These are phyloP conservation scores for Ogataea hybrid DNA, from an alignment of 1,139 yeast genomes.

Conservation along the genomic window DNA sequence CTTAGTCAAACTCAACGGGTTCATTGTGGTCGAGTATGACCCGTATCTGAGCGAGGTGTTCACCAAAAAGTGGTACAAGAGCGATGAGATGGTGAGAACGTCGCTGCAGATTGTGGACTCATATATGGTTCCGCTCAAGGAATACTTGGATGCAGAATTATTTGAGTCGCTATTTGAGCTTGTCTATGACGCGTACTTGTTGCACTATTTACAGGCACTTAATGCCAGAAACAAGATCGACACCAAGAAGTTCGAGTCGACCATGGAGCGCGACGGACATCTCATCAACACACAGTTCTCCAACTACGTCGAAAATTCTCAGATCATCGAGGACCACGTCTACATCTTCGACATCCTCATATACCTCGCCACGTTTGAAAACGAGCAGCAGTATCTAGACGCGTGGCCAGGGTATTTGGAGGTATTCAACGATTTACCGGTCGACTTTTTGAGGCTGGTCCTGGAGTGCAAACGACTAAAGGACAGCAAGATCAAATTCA, in stretches of 20 bases:
- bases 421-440: slow-evolving; percentile 65
- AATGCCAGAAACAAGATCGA: slow-evolving; percentile 45
- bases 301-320: slow-evolving; percentile 17
- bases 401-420: slow-evolving; percentile 57
- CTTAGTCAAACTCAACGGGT: slow-evolving; percentile 24
- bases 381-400: slow-evolving; percentile 49
- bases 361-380: slow-evolving; percentile 58
- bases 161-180: slow-evolving; percentile 34
- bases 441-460: slow-evolving; percentile 57
- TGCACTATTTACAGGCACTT: slow-evolving; percentile 46
- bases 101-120: slow-evolving; percentile 49
- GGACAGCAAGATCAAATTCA: slow-evolving; percentile 22
- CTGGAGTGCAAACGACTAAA: slow-evolving; percentile 38
- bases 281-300: slow-evolving; percentile 23
- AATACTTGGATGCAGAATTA: slow-evolving; percentile 28
- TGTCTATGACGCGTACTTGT: slow-evolving; percentile 43
- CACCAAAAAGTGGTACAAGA: slow-evolving; percentile 30
- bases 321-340: slow-evolving; percentile 47
- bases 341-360: slow-evolving; percentile 70
- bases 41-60: slow-evolving; percentile 24
- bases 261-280: slow-evolving; percentile 60
- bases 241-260: slow-evolving; percentile 58
- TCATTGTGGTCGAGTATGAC: slow-evolving; percentile 47
- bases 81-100: slow-evolving; percentile 43
- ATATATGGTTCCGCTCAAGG: slow-evolving; percentile 43